Conservation (phyloP, 2,329 filamentous ascomycete species). For the Ophiostoma australiae region DNA sequence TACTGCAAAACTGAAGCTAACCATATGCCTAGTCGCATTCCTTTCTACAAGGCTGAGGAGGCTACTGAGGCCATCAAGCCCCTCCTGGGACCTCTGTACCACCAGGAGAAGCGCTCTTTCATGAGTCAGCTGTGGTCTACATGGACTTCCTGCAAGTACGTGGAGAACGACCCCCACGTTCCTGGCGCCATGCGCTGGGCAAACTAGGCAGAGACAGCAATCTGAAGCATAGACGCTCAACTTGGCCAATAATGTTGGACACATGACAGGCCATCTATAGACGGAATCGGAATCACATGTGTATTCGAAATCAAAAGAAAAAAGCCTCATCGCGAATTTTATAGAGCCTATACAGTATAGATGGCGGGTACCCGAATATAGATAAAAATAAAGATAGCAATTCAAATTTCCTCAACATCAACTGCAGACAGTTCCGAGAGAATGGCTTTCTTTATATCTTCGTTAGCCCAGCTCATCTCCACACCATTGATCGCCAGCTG, state of each 20-base stretch:
- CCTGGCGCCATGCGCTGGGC: constrained; percentile 38
- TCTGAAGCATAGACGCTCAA: background rate
- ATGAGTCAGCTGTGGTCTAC: constrained; percentile 43
- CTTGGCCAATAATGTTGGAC: background rate
- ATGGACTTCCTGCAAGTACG: constrained; percentile 46
- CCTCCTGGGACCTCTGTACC: constrained; percentile 94
- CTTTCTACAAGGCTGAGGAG: constrained; percentile 38
- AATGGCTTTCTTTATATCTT: background rate
- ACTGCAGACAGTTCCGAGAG: background rate
- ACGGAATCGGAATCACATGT: background rate
- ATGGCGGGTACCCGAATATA: background rate
- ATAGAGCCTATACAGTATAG: constrained; percentile 14
- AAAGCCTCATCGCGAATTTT: background rate
- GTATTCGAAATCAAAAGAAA: background rate
- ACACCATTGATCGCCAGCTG: constrained; percentile 6
- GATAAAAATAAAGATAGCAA: background rate
- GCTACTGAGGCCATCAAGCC: constrained; percentile 49
- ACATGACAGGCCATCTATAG: background rate
- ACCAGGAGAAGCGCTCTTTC: constrained; percentile 58
- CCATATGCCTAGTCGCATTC: constrained; percentile 69
- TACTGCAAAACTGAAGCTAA: background rate
- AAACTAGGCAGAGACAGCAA: constrained; percentile 21
- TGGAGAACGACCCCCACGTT: constrained; percentile 39
- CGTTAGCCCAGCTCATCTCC: background rate
- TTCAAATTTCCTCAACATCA: background rate